These are phyloP conservation scores for Effrenium voratum DNA, from an alignment of 73 alveolate genomes.

Conservation along the genomic window DNA sequence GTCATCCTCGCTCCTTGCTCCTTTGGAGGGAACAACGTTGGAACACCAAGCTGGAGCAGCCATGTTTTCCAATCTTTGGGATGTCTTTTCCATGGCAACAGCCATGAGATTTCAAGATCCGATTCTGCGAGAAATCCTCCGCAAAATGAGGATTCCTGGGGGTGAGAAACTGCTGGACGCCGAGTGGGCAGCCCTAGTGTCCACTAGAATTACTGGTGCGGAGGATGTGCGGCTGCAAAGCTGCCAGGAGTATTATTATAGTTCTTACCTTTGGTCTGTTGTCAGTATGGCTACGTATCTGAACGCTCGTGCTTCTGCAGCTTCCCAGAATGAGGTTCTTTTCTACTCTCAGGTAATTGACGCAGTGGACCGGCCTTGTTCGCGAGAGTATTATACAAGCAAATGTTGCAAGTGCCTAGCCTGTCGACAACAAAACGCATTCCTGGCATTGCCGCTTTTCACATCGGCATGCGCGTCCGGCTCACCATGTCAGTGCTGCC, in stretches of 20 bases:
- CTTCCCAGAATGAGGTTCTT: not conserved
- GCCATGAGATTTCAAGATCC: not conserved
- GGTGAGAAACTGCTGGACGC: not conserved
- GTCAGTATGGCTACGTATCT: not conserved
- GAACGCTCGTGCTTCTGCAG: not conserved
- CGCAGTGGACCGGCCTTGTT: not conserved
- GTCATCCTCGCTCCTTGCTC: not conserved
- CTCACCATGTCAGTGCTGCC: slow-evolving; percentile 25
- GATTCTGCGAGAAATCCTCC: not conserved
- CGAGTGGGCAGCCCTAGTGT: not conserved
- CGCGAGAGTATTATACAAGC: not conserved
- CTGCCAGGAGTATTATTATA: not conserved
- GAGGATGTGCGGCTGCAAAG: not conserved
- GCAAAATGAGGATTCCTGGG: slow-evolving; percentile 1
- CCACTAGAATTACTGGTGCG: not conserved
- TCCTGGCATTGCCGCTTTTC: slow-evolving; percentile 4
- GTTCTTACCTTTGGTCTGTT: not conserved
- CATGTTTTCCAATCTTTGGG: not conserved
- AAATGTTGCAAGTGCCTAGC: slow-evolving; percentile 33
- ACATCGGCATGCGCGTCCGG: slow-evolving; percentile 21
- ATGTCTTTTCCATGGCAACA: not conserved
- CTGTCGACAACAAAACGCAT: not conserved
- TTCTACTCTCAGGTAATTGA: not conserved
- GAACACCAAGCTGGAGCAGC: slow-evolving; percentile 17
- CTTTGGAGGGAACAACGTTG: too few species aligned